phyloP scores from a whole-genome alignment of 805 yeast genomes.

The Yarrowia bubula region DNA sequence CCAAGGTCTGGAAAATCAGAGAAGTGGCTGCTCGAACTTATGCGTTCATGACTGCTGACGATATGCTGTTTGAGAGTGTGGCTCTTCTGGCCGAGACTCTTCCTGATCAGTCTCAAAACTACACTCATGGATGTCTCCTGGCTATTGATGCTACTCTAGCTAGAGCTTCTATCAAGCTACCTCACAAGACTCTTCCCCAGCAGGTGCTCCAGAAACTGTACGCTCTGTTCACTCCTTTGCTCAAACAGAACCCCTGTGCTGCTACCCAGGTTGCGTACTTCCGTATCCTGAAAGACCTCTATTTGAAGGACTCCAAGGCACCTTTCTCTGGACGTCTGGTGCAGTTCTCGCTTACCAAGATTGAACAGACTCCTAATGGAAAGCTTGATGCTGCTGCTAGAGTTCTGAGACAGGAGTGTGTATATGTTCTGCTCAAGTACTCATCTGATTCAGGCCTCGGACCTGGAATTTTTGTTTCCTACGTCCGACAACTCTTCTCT shows the following conservation, averaged over 20 bases:
- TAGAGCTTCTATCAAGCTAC: slow-evolving; percentile 18
- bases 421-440: slow-evolving; percentile 10
- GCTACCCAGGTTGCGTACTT: slow-evolving; percentile 32
- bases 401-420: slow-evolving; percentile 30
- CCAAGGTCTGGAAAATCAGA: slow-evolving; percentile 74
- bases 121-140: slow-evolving; percentile 58
- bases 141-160: slow-evolving; percentile 45
- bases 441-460: slow-evolving; percentile 8
- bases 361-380: background rate
- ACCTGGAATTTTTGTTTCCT: slow-evolving; percentile 11
- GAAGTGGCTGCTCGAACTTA: slow-evolving; percentile 80
- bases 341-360: slow-evolving; percentile 8
- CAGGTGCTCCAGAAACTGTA: background rate
- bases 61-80: slow-evolving; percentile 30
- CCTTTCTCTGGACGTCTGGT: background rate
- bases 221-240: slow-evolving; percentile 19
- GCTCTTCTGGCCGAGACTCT: background rate
- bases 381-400: slow-evolving; percentile 29
- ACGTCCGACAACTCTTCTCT: slow-evolving; percentile 27
- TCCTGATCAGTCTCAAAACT: slow-evolving; percentile 42
- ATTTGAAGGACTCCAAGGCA: slow-evolving; percentile 8
- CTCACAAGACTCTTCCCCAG: background rate
- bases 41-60: slow-evolving; percentile 47
- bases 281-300: background rate
- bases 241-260: slow-evolving; percentile 31